These are phyloP conservation scores for Aureobasidium sp. DNA, from an alignment of 2,329 filamentous ascomycete species.

Conservation along the genomic window DNA sequence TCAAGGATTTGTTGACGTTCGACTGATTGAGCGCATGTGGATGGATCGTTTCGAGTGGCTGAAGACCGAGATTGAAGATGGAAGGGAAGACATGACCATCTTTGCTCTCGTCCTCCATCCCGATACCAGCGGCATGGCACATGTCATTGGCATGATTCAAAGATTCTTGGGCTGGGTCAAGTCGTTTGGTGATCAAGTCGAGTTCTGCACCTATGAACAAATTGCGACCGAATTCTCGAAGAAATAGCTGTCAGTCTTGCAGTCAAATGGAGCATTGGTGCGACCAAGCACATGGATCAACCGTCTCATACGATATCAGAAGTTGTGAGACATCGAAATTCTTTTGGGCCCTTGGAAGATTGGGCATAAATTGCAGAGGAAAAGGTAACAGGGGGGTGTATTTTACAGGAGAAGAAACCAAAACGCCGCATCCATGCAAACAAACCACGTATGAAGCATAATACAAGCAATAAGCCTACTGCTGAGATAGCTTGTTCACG, in stretches of 20 bases:
- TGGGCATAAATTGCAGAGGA: neutral
- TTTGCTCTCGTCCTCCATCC: constrained; percentile 51
- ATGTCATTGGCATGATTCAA: constrained; percentile 53
- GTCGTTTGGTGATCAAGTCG: constrained; percentile 38
- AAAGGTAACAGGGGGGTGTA: constrained; percentile 5
- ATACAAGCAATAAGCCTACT: constrained; percentile 6
- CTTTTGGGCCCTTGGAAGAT: neutral
- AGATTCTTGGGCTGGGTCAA: constrained; percentile 46
- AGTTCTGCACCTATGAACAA: constrained; percentile 40
- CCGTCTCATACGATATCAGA: neutral
- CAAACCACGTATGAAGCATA: constrained; percentile 8
- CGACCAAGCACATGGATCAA: too few relatives aligned
- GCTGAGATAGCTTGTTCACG: constrained; percentile 6
- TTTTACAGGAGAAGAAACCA: constrained; percentile 7
- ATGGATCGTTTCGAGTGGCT: constrained; percentile 53
- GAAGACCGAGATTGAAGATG: constrained; percentile 32
- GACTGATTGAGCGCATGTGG: constrained; percentile 55
- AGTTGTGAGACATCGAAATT: neutral
- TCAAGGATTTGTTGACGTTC: constrained; percentile 52
- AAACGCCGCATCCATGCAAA: constrained; percentile 12
- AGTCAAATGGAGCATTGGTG: too few relatives aligned
- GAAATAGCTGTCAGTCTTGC: too few relatives aligned
- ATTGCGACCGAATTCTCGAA: constrained; percentile 33
- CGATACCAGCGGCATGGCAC: constrained; percentile 54
- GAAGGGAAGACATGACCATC: constrained; percentile 33